Evolutionary conservation across 768 basidiomycete species (phyloP).

Genomic region (Xerocomellus amylosporus): DNA sequence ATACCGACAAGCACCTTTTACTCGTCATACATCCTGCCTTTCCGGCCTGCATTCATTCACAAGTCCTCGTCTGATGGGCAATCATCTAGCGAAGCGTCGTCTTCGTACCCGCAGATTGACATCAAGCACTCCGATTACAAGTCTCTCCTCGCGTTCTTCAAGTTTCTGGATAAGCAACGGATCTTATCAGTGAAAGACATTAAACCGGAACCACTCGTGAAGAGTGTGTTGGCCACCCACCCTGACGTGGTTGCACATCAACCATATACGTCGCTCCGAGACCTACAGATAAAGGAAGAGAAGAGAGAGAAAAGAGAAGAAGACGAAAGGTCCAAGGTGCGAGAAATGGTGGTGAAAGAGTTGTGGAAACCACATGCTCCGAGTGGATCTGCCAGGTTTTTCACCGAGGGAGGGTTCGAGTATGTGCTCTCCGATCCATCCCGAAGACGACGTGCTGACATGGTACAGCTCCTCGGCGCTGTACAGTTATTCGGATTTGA

Average conservation of each 20-base stretch:
- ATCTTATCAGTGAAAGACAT: conserved; percentile 68
- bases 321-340: conserved; percentile 43
- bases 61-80: conserved; percentile 11
- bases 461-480: conserved; percentile 45
- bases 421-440: conserved; percentile 33
- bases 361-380: conserved; percentile 71
- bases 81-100: conserved; percentile 18
- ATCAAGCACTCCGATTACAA: conserved; percentile 82
- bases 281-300: conserved; percentile 60
- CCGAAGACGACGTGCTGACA: neutral
- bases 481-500: conserved; percentile 59
- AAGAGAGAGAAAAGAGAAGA: conserved; percentile 56
- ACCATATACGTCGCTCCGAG: conserved; percentile 58
- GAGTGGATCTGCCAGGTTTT: conserved; percentile 48
- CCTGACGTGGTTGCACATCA: conserved; percentile 52
- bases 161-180: conserved; percentile 67
- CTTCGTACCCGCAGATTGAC: conserved; percentile 48
- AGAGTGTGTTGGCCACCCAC: conserved; percentile 55
- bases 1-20: conserved; percentile 76
- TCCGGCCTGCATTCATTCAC: conserved; percentile 60
- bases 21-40: conserved; percentile 72
- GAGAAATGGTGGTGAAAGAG: conserved; percentile 60
- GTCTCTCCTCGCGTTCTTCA: conserved; percentile 79
- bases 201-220: conserved; percentile 52
- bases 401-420: conserved; percentile 63